phyloP scores from a whole-genome alignment of 2,329 filamentous ascomycete genomes.

The Aspergillus nomiae region DNA sequence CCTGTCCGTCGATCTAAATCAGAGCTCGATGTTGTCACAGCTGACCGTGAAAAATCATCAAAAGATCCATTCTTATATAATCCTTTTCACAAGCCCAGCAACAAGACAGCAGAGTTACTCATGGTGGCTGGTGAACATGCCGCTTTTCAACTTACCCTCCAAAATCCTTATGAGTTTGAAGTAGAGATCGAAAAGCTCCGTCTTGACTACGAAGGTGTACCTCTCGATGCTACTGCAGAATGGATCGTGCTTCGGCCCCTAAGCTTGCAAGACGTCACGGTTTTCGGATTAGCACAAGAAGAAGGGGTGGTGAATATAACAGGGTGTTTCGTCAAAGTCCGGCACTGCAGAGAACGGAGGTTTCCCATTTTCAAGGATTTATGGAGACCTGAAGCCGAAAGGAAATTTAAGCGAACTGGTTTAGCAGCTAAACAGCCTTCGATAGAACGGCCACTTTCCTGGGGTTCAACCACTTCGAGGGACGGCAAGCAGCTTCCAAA shows the following conservation, averaged over 20 bases:
- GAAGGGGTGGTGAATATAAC: constrained; percentile 72
- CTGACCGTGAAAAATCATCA: constrained; percentile 41
- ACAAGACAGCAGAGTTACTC: constrained; percentile 61
- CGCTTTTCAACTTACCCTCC: constrained; percentile 78
- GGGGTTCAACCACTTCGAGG: constrained; percentile 44
- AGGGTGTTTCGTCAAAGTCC: constrained; percentile 77
- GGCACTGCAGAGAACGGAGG: constrained; percentile 75
- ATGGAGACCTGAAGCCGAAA: constrained; percentile 70
- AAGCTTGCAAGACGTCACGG: constrained; percentile 74
- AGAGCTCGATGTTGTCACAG: constrained; percentile 51
- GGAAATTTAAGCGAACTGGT: constrained; percentile 77
- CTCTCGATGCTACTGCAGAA: constrained; percentile 68
- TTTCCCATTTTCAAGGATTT: constrained; percentile 81
- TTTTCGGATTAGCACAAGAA: constrained; percentile 68
- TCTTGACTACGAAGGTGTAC: constrained; percentile 71
- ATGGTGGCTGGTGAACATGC: constrained; percentile 78
- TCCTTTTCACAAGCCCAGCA: constrained; percentile 74
- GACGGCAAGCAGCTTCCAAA: constrained; percentile 35
- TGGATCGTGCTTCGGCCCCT: constrained; percentile 76
- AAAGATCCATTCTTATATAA: constrained; percentile 93
- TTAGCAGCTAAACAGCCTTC: constrained; percentile 58
- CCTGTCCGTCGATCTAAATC: constrained; percentile 65
- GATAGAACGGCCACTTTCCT: constrained; percentile 50
- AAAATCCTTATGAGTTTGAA: constrained; percentile 94
- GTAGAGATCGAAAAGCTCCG: constrained; percentile 81